Evolutionary conservation across 2,329 filamentous ascomycete genomes (phyloP), one percentile per base, ranked within the genome.

Genomic region (Parascedosporium putredinis): DNA sequence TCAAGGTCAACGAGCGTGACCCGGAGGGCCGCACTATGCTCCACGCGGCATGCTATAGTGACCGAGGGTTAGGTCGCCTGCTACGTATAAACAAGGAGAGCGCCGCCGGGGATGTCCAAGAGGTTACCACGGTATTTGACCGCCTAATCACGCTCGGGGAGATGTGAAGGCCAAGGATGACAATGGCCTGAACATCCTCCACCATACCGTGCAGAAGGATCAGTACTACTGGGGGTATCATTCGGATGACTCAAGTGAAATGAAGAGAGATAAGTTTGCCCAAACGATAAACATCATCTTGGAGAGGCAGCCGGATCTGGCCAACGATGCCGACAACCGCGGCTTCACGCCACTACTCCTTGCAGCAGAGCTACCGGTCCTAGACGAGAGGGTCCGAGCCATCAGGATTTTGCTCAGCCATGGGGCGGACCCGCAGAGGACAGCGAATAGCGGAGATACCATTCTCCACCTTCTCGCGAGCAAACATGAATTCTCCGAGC

Each of bases 301-400:
- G 1, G 8, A 36, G 1, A 27, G 48, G 2, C 50, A 48, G 1
- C 57, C 56, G 1, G 25, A 25, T 2, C 18, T 60, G 1, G 8
- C 58, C 4, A 51, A 56, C 5, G 51, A 58, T 14, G 23, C 16
- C 24, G 57, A 63, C 31, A 43, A 18, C 5, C 25, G 53, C 4
- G 60, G 62, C 2, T 54, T 55, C 16, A 63, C 60, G 24, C 59
- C 60, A 1, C 36, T 62, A 12, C 56, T 61, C 29, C 52, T 54
- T 25, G 59, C 57, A 7, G 23, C 51, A 10, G 6, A 8, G 2
- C 52, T 38, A 12, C 50, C 47, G 1, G 18, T 16, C 2, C 14
- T 38, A 6, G 52, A 50, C n/a, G 24, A 53, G 4, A 16, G 16
- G 16, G 14, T 10, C 4, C 7, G 18, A 3, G 5, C 18, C 22